Percentiles rank a stretch among this genome's conserved stretches.
Conservation (phyloP, 805 yeast genomes). For the Monosporozyma siamensis region DNA sequence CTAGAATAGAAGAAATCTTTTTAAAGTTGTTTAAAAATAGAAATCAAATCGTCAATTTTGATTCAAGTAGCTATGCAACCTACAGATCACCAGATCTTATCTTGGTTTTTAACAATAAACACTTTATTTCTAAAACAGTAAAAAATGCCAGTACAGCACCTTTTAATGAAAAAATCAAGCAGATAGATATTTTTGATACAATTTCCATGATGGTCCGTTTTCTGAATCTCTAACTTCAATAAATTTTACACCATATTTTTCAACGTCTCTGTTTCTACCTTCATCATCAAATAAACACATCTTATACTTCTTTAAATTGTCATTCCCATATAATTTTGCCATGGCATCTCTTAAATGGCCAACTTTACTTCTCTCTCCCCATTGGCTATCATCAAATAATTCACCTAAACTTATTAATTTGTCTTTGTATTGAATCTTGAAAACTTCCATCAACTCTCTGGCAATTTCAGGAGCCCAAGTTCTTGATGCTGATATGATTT, state of each 20-base stretch:
- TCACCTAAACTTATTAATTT: slow-evolving; percentile 17
- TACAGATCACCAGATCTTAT: too few species aligned
- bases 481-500: slow-evolving; percentile 64
- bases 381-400: slow-evolving; percentile 50
- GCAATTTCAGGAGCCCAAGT: slow-evolving; percentile 79
- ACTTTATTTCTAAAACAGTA: too few species aligned
- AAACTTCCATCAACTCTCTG: slow-evolving; percentile 43
- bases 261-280: slow-evolving; percentile 66
- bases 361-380: slow-evolving; percentile 59
- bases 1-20: too few species aligned
- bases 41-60: too few species aligned
- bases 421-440: slow-evolving; percentile 41
- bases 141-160: too few species aligned
- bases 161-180: too few species aligned
- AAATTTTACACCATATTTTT: slow-evolving; percentile 58
- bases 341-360: slow-evolving; percentile 51
- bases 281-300: slow-evolving; percentile 69
- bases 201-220: slow-evolving; percentile 45
- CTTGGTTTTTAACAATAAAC: too few species aligned
- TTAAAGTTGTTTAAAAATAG: too few species aligned
- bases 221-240: slow-evolving; percentile 50
- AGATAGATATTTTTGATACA: slow-evolving; percentile 37
- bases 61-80: too few species aligned
- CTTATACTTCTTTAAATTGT: slow-evolving; percentile 39
- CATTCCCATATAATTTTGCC: slow-evolving; percentile 38